A percentile compares a stretch with the other conserved stretches of the same genome.
These are phyloP conservation scores for Trametes cinnabarina DNA, from an alignment of 768 basidiomycete species.

Conservation along the genomic window DNA sequence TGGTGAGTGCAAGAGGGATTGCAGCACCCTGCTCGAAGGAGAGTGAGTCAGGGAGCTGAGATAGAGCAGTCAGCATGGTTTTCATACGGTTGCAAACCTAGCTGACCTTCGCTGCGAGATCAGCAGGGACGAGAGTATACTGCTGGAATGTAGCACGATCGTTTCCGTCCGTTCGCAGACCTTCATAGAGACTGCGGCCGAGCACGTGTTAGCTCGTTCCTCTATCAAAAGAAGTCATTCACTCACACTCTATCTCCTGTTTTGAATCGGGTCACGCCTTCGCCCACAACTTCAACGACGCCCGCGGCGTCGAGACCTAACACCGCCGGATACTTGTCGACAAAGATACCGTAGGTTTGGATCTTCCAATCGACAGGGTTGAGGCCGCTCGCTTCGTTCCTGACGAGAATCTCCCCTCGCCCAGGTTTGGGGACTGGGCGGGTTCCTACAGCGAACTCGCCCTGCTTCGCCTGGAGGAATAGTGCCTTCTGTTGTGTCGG, in stretches of 20 bases:
- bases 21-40: conserved; percentile 13
- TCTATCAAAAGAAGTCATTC: too few species aligned
- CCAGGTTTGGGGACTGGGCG: conserved; percentile 33
- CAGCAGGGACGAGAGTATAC: conserved; percentile 11
- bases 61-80: conserved; percentile 23
- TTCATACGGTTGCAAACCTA: conserved; percentile 31
- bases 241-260: conserved; percentile 35
- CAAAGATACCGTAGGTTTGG: too few species aligned
- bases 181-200: too few species aligned
- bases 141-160: conserved; percentile 17
- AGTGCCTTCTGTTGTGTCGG: conserved; percentile 19
- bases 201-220: too few species aligned
- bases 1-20: conserved; percentile 8
- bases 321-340: conserved; percentile 19
- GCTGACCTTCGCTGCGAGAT: conserved; percentile 12
- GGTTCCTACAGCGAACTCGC: conserved; percentile 5
- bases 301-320: too few species aligned
- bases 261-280: conserved; percentile 32
- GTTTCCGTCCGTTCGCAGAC: background rate
- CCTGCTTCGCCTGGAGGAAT: conserved; percentile 11
- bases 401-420: conserved; percentile 36
- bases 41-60: conserved; percentile 7
- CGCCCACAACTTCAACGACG: conserved; percentile 24
- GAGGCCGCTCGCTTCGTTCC: too few species aligned
- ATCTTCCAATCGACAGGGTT: background rate